Base-by-base conservation (phyloP, 768 basidiomycete genomes). In the Kwoniella bestiolae region DNA sequence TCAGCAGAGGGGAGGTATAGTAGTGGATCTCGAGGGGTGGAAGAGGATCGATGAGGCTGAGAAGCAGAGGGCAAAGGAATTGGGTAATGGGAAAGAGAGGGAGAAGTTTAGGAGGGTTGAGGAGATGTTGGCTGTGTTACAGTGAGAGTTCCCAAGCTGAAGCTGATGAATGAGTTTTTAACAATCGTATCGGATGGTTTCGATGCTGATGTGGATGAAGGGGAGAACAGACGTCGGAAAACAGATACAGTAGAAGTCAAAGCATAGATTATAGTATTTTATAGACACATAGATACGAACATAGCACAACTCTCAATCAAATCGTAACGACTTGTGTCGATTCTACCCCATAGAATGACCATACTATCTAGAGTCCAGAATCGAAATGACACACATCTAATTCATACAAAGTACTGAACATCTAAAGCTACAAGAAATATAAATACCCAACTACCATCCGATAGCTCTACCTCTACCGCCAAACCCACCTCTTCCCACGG, bases 21-120 rank as follows among this genome's bases (percentile, higher is more conserved):
- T 92, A 2, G 86, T 87, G 1, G 83, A 84, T 51, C 91, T 93
- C 76, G 79, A 81, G 28, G 87, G 89, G 65, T 97, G 94, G 94
- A 86, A 86, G 80, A 77, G 67, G 72, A 84, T 95, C 3, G 87
- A 94, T 75, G 83, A 78, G 29, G 90, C 89, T 75, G 95, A 96
- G 82, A 74, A 85, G 47, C 63, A 65, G 9, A 49, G 63, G n/a
- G 71, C 65, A 14, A 66, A 51, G 38, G 82, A 84, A 58, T 81
- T 86, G 51, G 92, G 91, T 0, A 80, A 82, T 18, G 80, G 81
- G 11, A 84, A 83, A 71, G 65, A 76, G 68, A 69, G 83, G 64
- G 83, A 83, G 65, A 84, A 84, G 79, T 79, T 83, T 41, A 74
- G 73, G 31, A 71, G 59, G 26, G 82, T 83, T 0, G 64, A 75